Evolutionary conservation across 257 asterid species (phyloP).

Genomic region (Paulownia fortunei): DNA sequence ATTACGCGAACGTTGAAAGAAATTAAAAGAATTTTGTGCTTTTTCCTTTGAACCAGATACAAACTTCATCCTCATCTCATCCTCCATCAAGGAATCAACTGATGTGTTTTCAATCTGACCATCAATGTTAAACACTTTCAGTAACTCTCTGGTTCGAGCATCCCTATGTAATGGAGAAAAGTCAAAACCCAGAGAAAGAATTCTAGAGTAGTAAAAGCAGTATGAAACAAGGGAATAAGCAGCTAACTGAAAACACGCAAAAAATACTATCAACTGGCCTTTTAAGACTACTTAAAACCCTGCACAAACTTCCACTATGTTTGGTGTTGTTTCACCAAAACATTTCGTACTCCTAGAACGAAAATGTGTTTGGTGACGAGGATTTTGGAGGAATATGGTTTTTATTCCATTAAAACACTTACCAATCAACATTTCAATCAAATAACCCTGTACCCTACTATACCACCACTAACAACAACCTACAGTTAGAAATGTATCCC

Average conservation of each 20-base stretch:
- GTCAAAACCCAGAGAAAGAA: conserved; percentile 18
- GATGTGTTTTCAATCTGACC: conserved; percentile 86
- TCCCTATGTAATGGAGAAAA: conserved; percentile 64
- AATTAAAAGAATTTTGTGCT: conserved; percentile 64
- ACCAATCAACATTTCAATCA: neutral
- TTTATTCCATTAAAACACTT: neutral
- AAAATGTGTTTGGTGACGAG: too few species aligned
- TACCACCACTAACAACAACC: too few species aligned
- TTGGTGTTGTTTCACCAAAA: too few species aligned
- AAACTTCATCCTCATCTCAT: conserved; percentile 64
- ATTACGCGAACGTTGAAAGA: conserved; percentile 97
- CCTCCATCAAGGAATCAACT: conserved; percentile 69
- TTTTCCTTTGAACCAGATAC: conserved; percentile 71
- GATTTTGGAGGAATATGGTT: neutral
- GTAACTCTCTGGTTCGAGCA: conserved; percentile 81
- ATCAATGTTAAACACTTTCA: conserved; percentile 81
- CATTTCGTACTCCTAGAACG: too few species aligned
- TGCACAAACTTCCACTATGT: neutral
- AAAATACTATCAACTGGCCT: conserved; percentile 12
- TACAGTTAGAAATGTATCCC: neutral
- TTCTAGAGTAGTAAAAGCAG: conserved; percentile 22
- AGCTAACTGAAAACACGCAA: neutral
- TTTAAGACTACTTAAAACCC: neutral
- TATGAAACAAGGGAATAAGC: conserved; percentile 17
- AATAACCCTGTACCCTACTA: too few species aligned